Base-by-base conservation (phyloP, 1,139 yeast species). In the Yamadazyma dendronema region DNA sequence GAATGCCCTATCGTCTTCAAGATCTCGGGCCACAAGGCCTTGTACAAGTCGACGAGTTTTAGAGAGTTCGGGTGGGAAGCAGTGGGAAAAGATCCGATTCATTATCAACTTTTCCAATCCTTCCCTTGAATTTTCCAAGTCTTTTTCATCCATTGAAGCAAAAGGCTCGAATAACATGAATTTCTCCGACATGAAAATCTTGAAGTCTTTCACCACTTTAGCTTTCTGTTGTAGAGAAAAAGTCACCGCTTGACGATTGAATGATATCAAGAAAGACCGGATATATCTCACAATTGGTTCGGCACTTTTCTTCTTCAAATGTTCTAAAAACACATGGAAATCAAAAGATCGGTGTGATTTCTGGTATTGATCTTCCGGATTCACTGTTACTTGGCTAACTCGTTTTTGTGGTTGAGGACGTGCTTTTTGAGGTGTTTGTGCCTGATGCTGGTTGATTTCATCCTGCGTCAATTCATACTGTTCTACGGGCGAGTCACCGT, bases 81-180 rank as follows among this genome's bases (percentile, higher is more conserved):
- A 84, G 39, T 76, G 78, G 2, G 72, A 71, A 56, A 89, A 90
- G 4, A 94, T 61, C 48, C 96, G 71, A 43, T 92, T 90, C 95
- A 90, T 88, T 8, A 94, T 71, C 29, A 94, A 71, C 56, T 94
- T 94, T 59, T 94, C 99, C 56, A 92, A 72, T 0, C 98, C 98
- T 53, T 89, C 97, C 45, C 84, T 66, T 2, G 95, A 84, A 53
- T 90, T 90, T 31, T 75, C 81, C 41, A 84, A 65, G 24, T 72
- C 72, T 3, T 69, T 76, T 16, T 76, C 72, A 35, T 65, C 78
- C 72, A 89, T 74, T 2, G 78, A 67, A 23, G 77, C 72, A 58
- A 90, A 92, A 0, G 97, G 97, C 45, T 84, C 86, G 50, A 72
- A 83, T 9, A 71, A 59, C 4, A 62, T 51, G 64, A 88, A 79